A percentile compares a stretch with the other conserved stretches of the same genome.
Evolutionary conservation across 139 green algal genomes (phyloP).

Genomic region (Coccomyxa sp.): DNA sequence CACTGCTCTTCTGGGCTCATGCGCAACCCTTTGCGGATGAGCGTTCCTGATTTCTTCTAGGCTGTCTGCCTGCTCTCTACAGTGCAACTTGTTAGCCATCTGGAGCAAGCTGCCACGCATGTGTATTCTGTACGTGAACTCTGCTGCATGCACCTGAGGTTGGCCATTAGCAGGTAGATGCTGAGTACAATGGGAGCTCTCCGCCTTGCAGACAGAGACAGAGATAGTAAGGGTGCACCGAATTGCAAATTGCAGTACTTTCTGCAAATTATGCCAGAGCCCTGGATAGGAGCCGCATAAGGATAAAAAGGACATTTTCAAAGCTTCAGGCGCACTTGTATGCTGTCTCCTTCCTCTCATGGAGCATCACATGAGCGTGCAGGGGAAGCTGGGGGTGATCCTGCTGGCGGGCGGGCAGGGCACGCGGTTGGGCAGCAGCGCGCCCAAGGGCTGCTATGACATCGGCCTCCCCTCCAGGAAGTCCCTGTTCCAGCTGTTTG

Average conservation of each 20-base stretch:
- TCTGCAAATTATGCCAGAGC: background rate
- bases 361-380: background rate
- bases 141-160: background rate
- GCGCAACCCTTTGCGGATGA: background rate
- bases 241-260: background rate
- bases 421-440: slow-evolving; percentile 80
- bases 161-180: background rate
- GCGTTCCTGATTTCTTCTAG: too few relatives aligned
- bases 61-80: background rate
- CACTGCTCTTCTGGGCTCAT: background rate
- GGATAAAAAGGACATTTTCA: background rate
- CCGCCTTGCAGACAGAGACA: background rate
- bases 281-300: background rate
- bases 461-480: slow-evolving; percentile 88
- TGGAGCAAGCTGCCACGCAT: background rate
- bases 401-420: slow-evolving; percentile 91
- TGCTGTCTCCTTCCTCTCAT: background rate
- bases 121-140: too few relatives aligned
- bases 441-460: slow-evolving; percentile 93
- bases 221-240: background rate
- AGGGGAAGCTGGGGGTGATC: slow-evolving; percentile 75
- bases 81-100: background rate
- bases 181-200: background rate
- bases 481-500: slow-evolving; percentile 88
- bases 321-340: background rate